Percentiles rank a stretch among this genome's conserved stretches.
Conservation (phyloP, 805 yeast genomes). For the Wickerhamomyces pijperi region DNA sequence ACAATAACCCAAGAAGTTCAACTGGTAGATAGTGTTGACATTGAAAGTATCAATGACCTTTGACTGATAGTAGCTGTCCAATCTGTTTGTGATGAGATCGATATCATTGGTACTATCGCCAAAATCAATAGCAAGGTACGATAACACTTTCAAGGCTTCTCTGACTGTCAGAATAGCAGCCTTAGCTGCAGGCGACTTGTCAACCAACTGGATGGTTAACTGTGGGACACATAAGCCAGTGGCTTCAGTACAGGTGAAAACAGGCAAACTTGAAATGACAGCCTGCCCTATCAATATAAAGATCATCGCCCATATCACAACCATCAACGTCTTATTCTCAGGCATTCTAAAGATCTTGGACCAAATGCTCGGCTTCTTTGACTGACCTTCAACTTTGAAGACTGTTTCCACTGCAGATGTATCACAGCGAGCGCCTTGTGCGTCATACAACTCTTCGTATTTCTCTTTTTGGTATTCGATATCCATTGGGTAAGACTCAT, state of each 20-base stretch:
- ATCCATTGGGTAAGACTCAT: too few species aligned
- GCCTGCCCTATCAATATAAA: not conserved
- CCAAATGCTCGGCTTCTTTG: too few species aligned
- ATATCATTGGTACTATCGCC: conserved; percentile 16
- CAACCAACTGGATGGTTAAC: conserved; percentile 27
- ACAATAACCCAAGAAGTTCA: conserved; percentile 40
- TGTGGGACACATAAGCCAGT: conserved; percentile 30
- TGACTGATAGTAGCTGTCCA: conserved; percentile 17
- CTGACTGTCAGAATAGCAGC: conserved; percentile 23
- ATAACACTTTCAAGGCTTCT: conserved; percentile 32
- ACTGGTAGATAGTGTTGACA: conserved; percentile 27
- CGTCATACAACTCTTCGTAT: not conserved
- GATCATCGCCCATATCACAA: not conserved
- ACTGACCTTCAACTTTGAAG: not conserved
- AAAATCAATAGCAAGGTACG: conserved; percentile 35
- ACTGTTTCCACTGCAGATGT: not conserved
- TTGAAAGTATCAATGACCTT: conserved; percentile 35
- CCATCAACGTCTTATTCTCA: not conserved
- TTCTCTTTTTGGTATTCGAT: too few species aligned
- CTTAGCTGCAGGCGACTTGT: conserved; percentile 25
- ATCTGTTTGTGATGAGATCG: conserved; percentile 11
- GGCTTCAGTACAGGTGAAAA: conserved; percentile 23
- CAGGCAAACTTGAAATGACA: conserved; percentile 8
- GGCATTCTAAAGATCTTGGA: not conserved
- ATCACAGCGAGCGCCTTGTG: not conserved